Evolutionary conservation across 768 basidiomycete genomes (phyloP), one percentile per base, ranked within the genome.

Genomic region (Cystofilobasidium capitatum): DNA sequence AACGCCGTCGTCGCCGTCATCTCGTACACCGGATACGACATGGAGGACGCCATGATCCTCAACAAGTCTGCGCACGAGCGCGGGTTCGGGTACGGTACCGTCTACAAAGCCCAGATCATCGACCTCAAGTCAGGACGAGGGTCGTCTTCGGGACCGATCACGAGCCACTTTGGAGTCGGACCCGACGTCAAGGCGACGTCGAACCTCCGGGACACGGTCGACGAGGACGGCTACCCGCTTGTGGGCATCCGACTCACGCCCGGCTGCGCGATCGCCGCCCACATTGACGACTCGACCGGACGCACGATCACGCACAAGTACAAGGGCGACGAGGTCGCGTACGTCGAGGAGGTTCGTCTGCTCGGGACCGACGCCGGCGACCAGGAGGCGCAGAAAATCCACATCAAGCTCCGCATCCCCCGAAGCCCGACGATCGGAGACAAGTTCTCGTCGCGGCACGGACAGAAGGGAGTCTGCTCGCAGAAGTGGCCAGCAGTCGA

Each of bases 11-110:
- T 99, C 58, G 96, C 96, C n/a, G 96, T 99, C 74, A 98, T 99
- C 73, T 99, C 96, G 0, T 99, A 99, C 76, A 99, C 96, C 4
- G 96, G 96, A 4, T 99, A 99, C 78, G 96, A 99, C 77, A 99
- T 99, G 96, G 96, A 99, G 79, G 96, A 99, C 73, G 96, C 96
- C 71, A 99, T 99, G 96, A 99, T 99, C 72, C 80, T 99, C 61
- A 99, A 99, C 78, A 99, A 99, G 79, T 98, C 93, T 0, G 88
- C 91, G 3, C 92, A 99, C 75, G 96, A 99, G 79, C 87, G 96
- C 37, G 96, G 96, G 0, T 99, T 99, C 75, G 92, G 83, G 0
- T 94, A 98, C 75, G 96, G 96, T 33, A 90, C 92, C 0, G 85
- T 99, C 37, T 98, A 97, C 82, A 98, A 98, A 77, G 86, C 90